Base-by-base conservation (phyloP, 2,329 filamentous ascomycete species). In the Pseudofabraea citricarpa region DNA sequence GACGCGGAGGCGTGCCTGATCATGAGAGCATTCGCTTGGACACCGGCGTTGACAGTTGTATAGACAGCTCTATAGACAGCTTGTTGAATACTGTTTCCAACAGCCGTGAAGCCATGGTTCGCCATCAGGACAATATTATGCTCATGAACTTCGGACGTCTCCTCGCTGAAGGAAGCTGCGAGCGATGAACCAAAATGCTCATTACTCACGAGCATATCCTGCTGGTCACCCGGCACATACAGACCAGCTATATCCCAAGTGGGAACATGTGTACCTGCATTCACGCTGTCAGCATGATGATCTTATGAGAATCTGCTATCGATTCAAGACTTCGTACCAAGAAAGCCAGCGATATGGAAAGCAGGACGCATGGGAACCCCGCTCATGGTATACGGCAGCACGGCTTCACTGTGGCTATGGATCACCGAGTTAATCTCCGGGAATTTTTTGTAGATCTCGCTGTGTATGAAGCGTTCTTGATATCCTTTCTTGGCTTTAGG, bases 381-480 rank as follows among this genome's bases (percentile, higher is more conserved):
- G n/a, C 53, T 61, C 46, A 71, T 63, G 12, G 60, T 63, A 53
- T 64, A 73, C 0, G 70, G 66, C 3, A 72, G 42, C 10, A 73
- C 65, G 4, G 62, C 60, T 19, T 66, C 59, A 0, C 69, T 56
- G 48, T 74, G 72, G 37, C 64, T 67, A 51, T 74, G 70, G 5
- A 73, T 56, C 0, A 72, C 64, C 19, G 62, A 61, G 29, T 66
- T 60, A 13, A 72, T 54, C 5, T 55, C 43, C 0, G 61, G 54
- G 48, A 64, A 70, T 20, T 55, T 53, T 52, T 69, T 70, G 53
- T 69, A 69, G 19, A 71, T 61, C 51, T 72, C 70, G 44, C 65
- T 67, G 50, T 73, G 69, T 36, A 74, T 74, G 51, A 59, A 70
- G 3, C 70, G 62, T 50, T 74, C 70, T 9, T 58, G 48, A 41